Base-by-base conservation (phyloP, 306 rosid species). In the Pyrus pyrifolia region DNA sequence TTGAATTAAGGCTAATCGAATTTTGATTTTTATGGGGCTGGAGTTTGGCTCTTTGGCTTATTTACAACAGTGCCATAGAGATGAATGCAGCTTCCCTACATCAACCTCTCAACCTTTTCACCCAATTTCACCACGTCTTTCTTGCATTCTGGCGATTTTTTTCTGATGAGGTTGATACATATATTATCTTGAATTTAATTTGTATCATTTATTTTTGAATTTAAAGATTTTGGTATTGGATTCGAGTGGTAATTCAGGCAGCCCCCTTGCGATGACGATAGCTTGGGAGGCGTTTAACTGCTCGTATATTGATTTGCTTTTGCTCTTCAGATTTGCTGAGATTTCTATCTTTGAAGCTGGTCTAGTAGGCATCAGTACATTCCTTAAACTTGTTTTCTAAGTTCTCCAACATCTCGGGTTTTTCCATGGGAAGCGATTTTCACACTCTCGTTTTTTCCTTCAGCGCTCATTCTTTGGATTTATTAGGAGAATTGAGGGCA, bases 261-360 rank as follows among this genome's bases (percentile, higher is more conserved):
- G 81, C 91, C 91, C 85, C 61, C 85, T 78, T 82, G 93, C 85
- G n/a, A 68, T 63, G 11, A 13, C 5, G 23, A 79, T 88, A 81
- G 86, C 88, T 67, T 6, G 78, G 68, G 67, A 68, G 92, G 97
- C 79, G 97, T 91, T 93, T 3, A 77, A 79, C 91, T 87, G 69
- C 96, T 90, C 90, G 88, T 80, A 93, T 29, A 91, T 79, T 2
- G 18, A 90, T 27, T 77, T 13, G 67, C 91, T 89, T 87, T 83
- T 86, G 93, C 98, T 89, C 89, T 91, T 91, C 93, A 91, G 93
- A 91, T 70, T 87, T 88, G 92, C 92, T 87, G 96, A 93, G 89
- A 75, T 77, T 72, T 1, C 75, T 6, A 0, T 68, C 92, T 85
- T 69, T 93, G 98, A 93, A 87, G 96, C 93, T 90, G 81, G 96